Base-by-base conservation (phyloP, 2,329 filamentous ascomycete genomes). In the Ophiostoma ulmi region DNA sequence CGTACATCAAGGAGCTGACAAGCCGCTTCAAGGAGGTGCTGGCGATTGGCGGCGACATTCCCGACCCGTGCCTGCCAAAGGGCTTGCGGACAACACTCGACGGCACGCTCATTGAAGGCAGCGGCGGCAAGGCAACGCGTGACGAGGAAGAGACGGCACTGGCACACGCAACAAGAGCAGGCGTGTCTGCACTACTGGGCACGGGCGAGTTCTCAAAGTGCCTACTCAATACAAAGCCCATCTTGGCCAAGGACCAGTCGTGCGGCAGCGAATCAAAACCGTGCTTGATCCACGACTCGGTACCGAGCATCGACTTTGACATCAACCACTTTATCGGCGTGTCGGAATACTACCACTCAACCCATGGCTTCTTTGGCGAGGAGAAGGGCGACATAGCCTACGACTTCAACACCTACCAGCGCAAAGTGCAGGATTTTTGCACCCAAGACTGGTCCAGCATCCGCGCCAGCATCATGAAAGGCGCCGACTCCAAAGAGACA, bases 291-390 rank as follows among this genome's bases (percentile, higher is more conserved):
- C 92, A 97, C 75, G 94, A 95, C 0, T 93, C 98, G 77, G 93
- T 95, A 0, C 95, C 95, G 1, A 92, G 93, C 3, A 97, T 99
- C 74, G 95, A 99, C 78, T 99, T 98, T 77, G 90, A 95, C 73
- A 90, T 98, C 48, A 99, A 99, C 76, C 96, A 97, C 78, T 99
- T 99, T 76, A 90, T 99, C 38, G 95, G 95, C 13, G 94, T 99
- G 3, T 98, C 94, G 0, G 95, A 99, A 78, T 99, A 97, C 80
- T 99, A 95, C 94, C 95, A 99, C 79, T 97, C 94, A 0, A 99
- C 95, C 0, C 95, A 99, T 76, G 93, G 95, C 70, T 90, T 98
- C 1, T 98, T 99, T 75, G 88, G 88, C 4, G 88, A 92, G 74
- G 17, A 63, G 7, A 85, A 87, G 73, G 90, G 91, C 52, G 91